Evolutionary conservation across 1,284 basidiomycete genomes (phyloP).

Genomic region (Lentinula novae-zelandiae): DNA sequence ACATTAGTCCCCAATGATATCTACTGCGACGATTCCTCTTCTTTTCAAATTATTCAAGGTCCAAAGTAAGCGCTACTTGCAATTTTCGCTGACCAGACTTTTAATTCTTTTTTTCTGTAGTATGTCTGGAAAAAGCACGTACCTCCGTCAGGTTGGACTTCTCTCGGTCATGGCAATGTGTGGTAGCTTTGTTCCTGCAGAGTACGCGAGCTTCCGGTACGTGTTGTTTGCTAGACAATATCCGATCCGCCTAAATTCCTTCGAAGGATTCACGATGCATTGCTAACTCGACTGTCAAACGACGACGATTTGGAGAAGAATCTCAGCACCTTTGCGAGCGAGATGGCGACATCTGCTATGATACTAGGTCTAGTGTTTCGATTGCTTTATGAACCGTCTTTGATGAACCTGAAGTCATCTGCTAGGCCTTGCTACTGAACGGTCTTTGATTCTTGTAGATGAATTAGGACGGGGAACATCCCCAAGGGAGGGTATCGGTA

Average conservation of each 20-base stretch:
- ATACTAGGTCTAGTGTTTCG: constrained; percentile 56
- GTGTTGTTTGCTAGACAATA: constrained; percentile 10
- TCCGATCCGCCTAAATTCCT: background rate
- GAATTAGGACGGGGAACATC: constrained; percentile 90
- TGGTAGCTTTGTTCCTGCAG: constrained; percentile 89
- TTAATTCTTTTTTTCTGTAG: constrained; percentile 33
- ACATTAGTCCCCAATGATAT: constrained; percentile 83
- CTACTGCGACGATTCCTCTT: constrained; percentile 75
- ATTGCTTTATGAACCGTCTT: background rate
- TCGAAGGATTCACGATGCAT: constrained; percentile 70
- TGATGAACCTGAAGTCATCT: background rate
- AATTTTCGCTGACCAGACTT: background rate
- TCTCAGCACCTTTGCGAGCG: constrained; percentile 88
- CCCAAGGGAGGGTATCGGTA: constrained; percentile 82
- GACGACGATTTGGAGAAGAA: constrained; percentile 88
- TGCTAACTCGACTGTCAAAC: constrained; percentile 87
- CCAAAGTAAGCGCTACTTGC: constrained; percentile 61
- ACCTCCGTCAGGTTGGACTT: constrained; percentile 83
- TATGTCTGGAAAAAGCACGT: constrained; percentile 94
- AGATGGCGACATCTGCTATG: constrained; percentile 90
- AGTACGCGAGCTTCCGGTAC: constrained; percentile 82
- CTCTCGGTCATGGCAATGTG: constrained; percentile 84
- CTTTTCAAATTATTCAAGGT: constrained; percentile 87
- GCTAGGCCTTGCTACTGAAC: constrained; percentile 69
- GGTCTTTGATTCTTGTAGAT: constrained; percentile 82